Percentiles rank a stretch among this genome's conserved stretches.
phyloP scores from a whole-genome alignment of 768 basidiomycete species.

The Phanerochaete carnosa region DNA sequence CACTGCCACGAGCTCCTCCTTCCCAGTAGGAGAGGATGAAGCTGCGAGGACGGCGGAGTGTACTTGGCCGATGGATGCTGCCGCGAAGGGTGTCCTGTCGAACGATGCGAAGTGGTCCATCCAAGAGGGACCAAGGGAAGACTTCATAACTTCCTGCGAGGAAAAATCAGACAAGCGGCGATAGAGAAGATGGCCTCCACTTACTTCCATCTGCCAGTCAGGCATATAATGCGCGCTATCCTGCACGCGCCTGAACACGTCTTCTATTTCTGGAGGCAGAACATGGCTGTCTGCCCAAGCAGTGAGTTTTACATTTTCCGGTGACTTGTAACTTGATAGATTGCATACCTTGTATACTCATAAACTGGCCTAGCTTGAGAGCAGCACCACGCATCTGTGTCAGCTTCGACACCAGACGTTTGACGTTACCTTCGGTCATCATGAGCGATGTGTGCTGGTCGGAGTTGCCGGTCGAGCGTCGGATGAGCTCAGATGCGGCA shows the following conservation, averaged over 20 bases:
- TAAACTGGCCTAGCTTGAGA: slow-evolving; percentile 93
- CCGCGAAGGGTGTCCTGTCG: slow-evolving; percentile 85
- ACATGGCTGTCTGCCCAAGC: slow-evolving; percentile 72
- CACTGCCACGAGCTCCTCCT: slow-evolving; percentile 61
- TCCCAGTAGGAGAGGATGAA: slow-evolving; percentile 48
- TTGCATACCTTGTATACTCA: slow-evolving; percentile 85
- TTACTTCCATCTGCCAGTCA: slow-evolving; percentile 94
- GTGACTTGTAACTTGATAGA: too few relatives aligned
- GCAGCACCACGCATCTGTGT: slow-evolving; percentile 96
- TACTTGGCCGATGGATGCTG: slow-evolving; percentile 97
- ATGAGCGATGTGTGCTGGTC: slow-evolving; percentile 53
- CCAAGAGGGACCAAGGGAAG: slow-evolving; percentile 80
- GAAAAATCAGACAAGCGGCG: too few relatives aligned
- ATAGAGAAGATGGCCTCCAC: too few relatives aligned
- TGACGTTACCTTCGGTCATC: slow-evolving; percentile 89
- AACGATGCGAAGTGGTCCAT: slow-evolving; percentile 66
- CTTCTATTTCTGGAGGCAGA: slow-evolving; percentile 83
- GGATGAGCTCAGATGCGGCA: slow-evolving; percentile 82
- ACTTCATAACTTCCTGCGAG: slow-evolving; percentile 60
- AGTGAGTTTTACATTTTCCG: too few relatives aligned
- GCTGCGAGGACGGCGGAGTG: slow-evolving; percentile 68
- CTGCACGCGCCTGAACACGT: slow-evolving; percentile 87
- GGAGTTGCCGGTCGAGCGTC: slow-evolving; percentile 52
- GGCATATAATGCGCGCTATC: slow-evolving; percentile 99
- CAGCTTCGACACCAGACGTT: slow-evolving; percentile 87